Evolutionary conservation across 805 yeast genomes (phyloP).

Genomic region (Saccharomyces kudriavzevii): DNA sequence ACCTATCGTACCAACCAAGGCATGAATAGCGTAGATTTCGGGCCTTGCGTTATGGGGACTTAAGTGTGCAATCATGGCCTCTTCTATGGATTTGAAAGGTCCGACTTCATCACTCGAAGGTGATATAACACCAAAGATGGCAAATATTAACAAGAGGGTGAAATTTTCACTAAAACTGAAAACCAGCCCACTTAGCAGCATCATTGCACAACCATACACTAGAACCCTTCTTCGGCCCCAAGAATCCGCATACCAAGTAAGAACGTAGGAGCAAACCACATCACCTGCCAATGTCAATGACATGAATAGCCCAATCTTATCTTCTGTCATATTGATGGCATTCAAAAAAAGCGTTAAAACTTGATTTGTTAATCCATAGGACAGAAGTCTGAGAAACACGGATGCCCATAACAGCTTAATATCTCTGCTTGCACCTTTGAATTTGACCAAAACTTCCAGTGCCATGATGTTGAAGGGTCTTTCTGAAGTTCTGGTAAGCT

Average conservation of each 20-base stretch:
- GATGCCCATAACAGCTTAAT: conserved; percentile 58
- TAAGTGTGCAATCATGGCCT: conserved; percentile 71
- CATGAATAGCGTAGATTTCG: conserved; percentile 67
- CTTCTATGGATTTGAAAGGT: conserved; percentile 82
- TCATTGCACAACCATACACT: conserved; percentile 54
- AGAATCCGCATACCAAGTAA: conserved; percentile 71
- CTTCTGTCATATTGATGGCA: conserved; percentile 45
- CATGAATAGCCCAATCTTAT: conserved; percentile 70
- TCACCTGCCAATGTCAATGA: conserved; percentile 75
- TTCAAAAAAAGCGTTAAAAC: conserved; percentile 61
- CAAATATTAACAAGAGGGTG: conserved; percentile 53
- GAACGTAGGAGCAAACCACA: conserved; percentile 54
- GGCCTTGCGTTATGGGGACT: conserved; percentile 60
- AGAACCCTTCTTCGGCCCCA: conserved; percentile 64
- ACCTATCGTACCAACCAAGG: conserved; percentile 61
- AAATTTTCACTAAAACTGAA: conserved; percentile 53
- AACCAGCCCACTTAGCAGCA: conserved; percentile 57
- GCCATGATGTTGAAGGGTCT: neutral
- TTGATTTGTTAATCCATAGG: conserved; percentile 76
- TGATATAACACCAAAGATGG: conserved; percentile 77
- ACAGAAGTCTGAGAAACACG: conserved; percentile 59
- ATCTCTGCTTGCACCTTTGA: conserved; percentile 40
- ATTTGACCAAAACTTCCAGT: conserved; percentile 15
- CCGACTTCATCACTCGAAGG: conserved; percentile 90
- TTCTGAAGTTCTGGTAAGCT: neutral